Percentiles rank a stretch among this genome's conserved stretches.
Evolutionary conservation across 257 asterid species (phyloP).

Genomic region (Solanum chilense): DNA sequence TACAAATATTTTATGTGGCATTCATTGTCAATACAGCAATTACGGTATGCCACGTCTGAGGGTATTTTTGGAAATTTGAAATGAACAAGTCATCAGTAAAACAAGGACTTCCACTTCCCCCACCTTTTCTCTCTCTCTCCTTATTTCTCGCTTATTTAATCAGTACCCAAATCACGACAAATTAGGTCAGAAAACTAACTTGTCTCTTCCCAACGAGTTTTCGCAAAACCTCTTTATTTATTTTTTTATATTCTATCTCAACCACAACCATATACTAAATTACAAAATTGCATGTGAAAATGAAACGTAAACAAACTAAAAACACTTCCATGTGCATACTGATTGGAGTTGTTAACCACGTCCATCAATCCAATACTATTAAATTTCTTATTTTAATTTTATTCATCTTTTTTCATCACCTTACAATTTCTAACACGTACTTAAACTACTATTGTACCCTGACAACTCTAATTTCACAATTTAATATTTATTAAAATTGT

Average conservation of each 20-base stretch:
- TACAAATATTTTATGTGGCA: background rate
- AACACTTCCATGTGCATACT: background rate
- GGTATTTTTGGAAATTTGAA: background rate
- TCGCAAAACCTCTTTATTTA: background rate
- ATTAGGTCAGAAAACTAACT: background rate
- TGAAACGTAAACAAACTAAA: background rate
- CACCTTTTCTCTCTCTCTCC: background rate
- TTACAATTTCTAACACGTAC: background rate
- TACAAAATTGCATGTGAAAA: background rate
- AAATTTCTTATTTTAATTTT: background rate
- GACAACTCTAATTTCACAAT: background rate
- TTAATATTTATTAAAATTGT: background rate
- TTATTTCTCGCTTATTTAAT: background rate
- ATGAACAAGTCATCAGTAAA: background rate
- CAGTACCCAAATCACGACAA: background rate
- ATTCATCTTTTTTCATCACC: background rate
- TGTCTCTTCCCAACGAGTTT: background rate
- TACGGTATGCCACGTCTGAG: conserved; percentile 1
- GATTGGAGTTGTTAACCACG: background rate
- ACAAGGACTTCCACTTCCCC: background rate
- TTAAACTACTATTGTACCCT: background rate
- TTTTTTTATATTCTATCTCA: background rate
- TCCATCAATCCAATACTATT: background rate
- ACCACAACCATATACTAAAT: background rate
- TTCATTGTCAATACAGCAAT: background rate